phyloP scores from a whole-genome alignment of 768 basidiomycete species.

The Tylopilus sp. region DNA sequence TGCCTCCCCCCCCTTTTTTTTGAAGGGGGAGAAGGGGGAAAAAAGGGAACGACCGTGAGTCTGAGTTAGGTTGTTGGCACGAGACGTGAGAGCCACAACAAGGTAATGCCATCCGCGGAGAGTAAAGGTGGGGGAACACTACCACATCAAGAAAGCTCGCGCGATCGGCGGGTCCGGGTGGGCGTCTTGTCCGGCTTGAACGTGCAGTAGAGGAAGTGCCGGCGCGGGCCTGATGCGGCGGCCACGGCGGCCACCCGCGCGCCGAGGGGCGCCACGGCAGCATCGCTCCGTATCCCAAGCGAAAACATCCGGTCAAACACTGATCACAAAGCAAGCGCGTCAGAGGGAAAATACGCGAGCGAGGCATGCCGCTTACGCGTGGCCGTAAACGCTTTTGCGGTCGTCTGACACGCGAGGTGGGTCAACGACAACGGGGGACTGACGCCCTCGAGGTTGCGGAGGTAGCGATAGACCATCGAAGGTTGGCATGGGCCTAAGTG shows the following conservation, averaged over 20 bases:
- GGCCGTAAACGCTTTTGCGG: constrained; percentile 85
- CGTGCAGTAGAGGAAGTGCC: constrained; percentile 82
- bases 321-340: constrained; percentile 27
- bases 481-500: constrained; percentile 80
- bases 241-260: constrained; percentile 63
- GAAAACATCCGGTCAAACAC: constrained; percentile 92
- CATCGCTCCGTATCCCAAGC: constrained; percentile 71
- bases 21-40: not conserved
- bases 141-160: constrained; percentile 28
- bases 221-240: constrained; percentile 67
- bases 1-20: constrained; percentile 1
- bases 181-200: constrained; percentile 56
- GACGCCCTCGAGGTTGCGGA: constrained; percentile 86
- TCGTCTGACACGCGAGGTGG: constrained; percentile 84
- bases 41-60: not conserved
- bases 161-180: constrained; percentile 44
- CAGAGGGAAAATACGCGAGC: not conserved
- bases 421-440: constrained; percentile 85
- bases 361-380: constrained; percentile 51
- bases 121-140: too few relatives aligned
- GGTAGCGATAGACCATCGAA: constrained; percentile 89
- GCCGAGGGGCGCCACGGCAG: constrained; percentile 55
- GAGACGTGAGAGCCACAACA: not conserved
- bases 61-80: too few relatives aligned
- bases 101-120: too few relatives aligned